Conservation (phyloP, 345 rosid genomes). For the Cardiospermum halicacabum region DNA sequence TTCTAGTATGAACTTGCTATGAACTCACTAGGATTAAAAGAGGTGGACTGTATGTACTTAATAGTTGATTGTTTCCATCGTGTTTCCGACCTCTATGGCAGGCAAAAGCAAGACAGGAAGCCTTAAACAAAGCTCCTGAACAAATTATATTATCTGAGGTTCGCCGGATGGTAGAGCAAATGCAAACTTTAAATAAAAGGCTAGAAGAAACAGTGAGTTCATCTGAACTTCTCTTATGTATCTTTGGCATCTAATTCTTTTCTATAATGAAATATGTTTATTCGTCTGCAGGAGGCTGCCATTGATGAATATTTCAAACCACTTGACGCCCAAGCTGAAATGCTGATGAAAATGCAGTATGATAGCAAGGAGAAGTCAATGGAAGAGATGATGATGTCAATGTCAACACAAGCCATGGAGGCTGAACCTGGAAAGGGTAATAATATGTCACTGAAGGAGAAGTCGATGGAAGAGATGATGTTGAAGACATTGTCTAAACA, state of each 20-base stretch:
- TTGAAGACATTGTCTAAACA: too few species aligned
- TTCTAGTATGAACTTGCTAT: background rate
- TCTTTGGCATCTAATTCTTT: background rate
- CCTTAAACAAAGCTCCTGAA: slow-evolving; percentile 76
- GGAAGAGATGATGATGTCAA: too few species aligned
- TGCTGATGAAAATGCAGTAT: slow-evolving; percentile 73
- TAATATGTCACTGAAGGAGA: too few species aligned
- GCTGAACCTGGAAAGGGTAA: too few species aligned
- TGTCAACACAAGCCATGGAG: too few species aligned
- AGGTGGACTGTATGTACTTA: background rate
- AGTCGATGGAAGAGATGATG: too few species aligned
- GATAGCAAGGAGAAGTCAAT: slow-evolving; percentile 76
- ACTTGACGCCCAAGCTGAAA: slow-evolving; percentile 75
- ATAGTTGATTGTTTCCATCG: background rate
- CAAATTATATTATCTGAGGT: slow-evolving; percentile 68
- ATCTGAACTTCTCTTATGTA: background rate
- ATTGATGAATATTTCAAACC: slow-evolving; percentile 81
- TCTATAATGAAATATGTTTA: background rate
- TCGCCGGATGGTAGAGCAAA: slow-evolving; percentile 87
- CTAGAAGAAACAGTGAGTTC: slow-evolving; percentile 79
- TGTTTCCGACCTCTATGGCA: slow-evolving; percentile 19
- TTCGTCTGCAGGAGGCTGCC: slow-evolving; percentile 61
- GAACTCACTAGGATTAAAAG: background rate
- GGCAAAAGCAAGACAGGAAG: slow-evolving; percentile 67
- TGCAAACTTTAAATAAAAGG: slow-evolving; percentile 71